Evolutionary conservation across 768 basidiomycete genomes (phyloP), one percentile per base, ranked within the genome.

Genomic region (Psilocybe sp.): DNA sequence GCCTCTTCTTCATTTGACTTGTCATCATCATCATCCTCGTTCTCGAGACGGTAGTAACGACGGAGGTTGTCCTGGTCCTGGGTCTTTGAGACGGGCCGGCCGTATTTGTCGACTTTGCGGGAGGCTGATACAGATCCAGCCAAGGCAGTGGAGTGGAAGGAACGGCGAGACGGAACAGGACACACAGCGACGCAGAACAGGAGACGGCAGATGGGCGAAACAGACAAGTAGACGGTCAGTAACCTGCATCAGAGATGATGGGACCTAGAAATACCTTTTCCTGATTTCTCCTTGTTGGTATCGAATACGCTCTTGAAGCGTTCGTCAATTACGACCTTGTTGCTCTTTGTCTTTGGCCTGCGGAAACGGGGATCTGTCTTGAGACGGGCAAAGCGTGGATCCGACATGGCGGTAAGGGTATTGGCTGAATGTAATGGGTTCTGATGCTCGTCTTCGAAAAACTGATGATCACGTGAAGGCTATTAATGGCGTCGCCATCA

Each of bases 291-390:
- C 50, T 75, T 74, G 48, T 67, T 72, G 46, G 74, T 69, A 12
- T 74, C 69, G 39, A 98, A 82, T 15, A 97, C 77, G 47, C 77
- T 72, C 66, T 87, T 91, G 78, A 98, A 99, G 18, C 97, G 85
- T 10, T 93, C 85, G 65, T 99, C 97, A 34, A 98, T 80, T 46
- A 88, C 80, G 46, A 97, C 86, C 68, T 94, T 97, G 56, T 81
- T 73, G 50, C 83, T 73, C 33, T 85, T 82, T 67, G 86, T 91
- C 64, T 84, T 89, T 2, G 91, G 89, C 31, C 81, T 79, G 19
- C 94, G 78, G 72, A 99, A 99, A 43, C 97, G 84, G 40, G 97
- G 97, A 65, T 99, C 96, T 12, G 92, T 84, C 64, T 82, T 86
- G 48, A 98, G 75, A 46, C 89, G 77, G 15, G 88, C 80, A 67